These are phyloP conservation scores for Novakomyces olei DNA, from an alignment of 805 yeast genomes.

Conservation along the genomic window DNA sequence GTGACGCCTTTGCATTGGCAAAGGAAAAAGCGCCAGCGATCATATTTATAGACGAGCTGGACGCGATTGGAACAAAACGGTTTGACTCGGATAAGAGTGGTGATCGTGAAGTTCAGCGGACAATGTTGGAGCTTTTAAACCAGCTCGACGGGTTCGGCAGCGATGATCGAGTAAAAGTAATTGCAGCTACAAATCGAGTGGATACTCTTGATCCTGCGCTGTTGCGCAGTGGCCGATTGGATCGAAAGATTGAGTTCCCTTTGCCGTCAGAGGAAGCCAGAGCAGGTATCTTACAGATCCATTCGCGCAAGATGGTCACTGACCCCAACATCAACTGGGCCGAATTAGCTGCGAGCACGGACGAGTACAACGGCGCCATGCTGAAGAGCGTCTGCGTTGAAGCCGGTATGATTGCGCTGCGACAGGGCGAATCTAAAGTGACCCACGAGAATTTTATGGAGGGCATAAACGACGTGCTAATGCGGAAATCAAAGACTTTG, in stretches of 20 bases:
- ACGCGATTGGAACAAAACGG: conserved; percentile 96
- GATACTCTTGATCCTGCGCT: conserved; percentile 97
- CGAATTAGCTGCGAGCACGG: conserved; percentile 92
- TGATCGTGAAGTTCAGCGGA: conserved; percentile 96
- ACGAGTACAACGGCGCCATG: conserved; percentile 98
- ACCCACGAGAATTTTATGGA: conserved; percentile 96
- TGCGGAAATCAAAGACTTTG: conserved; percentile 68
- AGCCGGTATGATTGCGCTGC: conserved; percentile 97
- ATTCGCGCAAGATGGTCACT: conserved; percentile 88
- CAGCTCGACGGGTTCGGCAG: conserved; percentile 96
- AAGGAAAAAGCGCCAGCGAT: conserved; percentile 97
- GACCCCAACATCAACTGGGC: conserved; percentile 90
- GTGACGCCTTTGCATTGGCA: conserved; percentile 94
- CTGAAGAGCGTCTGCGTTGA: conserved; percentile 96
- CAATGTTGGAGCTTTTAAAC: conserved; percentile 92
- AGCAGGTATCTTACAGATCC: conserved; percentile 89
- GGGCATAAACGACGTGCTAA: conserved; percentile 95
- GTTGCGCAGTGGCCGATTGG: conserved; percentile 90
- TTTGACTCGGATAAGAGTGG: conserved; percentile 95
- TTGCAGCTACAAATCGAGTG: conserved; percentile 96
- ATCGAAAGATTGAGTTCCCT: conserved; percentile 94
- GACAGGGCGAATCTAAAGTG: conserved; percentile 77
- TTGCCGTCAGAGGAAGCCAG: conserved; percentile 93
- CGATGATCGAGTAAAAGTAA: conserved; percentile 88
- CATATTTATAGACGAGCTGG: conserved; percentile 92